Conservation (phyloP, 352 stramenopile genomes). For the Globisporangium emineosum region DNA sequence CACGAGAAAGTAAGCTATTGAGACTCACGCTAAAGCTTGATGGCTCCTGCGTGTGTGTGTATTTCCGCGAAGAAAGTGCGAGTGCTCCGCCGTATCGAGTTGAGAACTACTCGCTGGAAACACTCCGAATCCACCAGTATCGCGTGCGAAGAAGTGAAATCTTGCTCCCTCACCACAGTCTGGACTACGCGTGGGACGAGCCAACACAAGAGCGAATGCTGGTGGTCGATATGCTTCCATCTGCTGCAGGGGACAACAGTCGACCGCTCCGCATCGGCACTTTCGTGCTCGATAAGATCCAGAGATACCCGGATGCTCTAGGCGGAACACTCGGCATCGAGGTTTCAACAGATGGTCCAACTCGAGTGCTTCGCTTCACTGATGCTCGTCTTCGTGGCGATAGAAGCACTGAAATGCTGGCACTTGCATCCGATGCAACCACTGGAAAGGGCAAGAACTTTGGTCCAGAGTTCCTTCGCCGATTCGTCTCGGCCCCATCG, state of each 20-base stretch:
- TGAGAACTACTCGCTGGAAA: slow-evolving; percentile 89
- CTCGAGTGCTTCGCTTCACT: slow-evolving; percentile 82
- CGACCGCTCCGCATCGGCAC: slow-evolving; percentile 79
- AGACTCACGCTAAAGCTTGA: slow-evolving; percentile 80
- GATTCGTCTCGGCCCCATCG: slow-evolving; percentile 48
- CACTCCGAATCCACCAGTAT: slow-evolving; percentile 81
- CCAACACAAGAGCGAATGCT: slow-evolving; percentile 74
- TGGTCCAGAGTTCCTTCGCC: slow-evolving; percentile 29
- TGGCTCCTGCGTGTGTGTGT: slow-evolving; percentile 73
- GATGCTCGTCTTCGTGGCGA: slow-evolving; percentile 72
- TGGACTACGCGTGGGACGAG: slow-evolving; percentile 89
- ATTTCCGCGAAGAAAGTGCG: slow-evolving; percentile 74
- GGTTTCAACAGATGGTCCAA: slow-evolving; percentile 82
- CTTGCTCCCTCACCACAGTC: slow-evolving; percentile 79
- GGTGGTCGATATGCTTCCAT: slow-evolving; percentile 87
- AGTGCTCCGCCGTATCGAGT: slow-evolving; percentile 82
- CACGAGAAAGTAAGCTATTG: slow-evolving; percentile 72
- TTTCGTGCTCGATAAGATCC: slow-evolving; percentile 82
- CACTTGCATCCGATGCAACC: background rate
- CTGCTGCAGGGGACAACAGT: slow-evolving; percentile 83
- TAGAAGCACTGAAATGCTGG: slow-evolving; percentile 20
- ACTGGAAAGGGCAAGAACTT: slow-evolving; percentile 6
- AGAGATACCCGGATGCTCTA: slow-evolving; percentile 72
- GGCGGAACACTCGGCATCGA: slow-evolving; percentile 75
- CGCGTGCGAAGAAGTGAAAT: slow-evolving; percentile 82